Evolutionary conservation across 768 basidiomycete genomes (phyloP).

Genomic region (Arthromyces matolae): DNA sequence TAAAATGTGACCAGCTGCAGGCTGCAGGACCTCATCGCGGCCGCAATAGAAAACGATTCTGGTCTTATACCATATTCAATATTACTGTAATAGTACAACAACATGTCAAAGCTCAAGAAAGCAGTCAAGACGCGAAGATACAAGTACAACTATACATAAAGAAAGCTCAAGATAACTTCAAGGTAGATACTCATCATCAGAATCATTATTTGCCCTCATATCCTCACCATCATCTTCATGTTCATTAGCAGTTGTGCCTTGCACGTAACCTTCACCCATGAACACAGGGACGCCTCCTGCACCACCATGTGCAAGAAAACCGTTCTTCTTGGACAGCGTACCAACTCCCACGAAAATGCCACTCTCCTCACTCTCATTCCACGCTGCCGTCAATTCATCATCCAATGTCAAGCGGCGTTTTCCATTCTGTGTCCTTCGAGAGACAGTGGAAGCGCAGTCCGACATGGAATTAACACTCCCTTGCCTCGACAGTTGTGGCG

Average conservation of each 20-base stretch:
- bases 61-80: not conserved
- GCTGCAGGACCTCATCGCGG: too few species aligned
- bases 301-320: slow-evolving; percentile 74
- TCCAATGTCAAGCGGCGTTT: slow-evolving; percentile 53
- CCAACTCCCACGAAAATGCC: slow-evolving; percentile 54
- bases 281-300: slow-evolving; percentile 68
- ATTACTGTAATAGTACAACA: slow-evolving; percentile 5
- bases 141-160: not conserved
- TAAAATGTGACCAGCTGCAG: too few species aligned
- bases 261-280: slow-evolving; percentile 66
- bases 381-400: slow-evolving; percentile 56
- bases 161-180: not conserved
- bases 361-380: slow-evolving; percentile 37
- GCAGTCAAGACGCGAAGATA: slow-evolving; percentile 6
- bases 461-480: not conserved
- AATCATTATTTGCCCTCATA: not conserved
- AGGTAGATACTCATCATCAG: slow-evolving; percentile 9
- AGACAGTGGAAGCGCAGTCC: not conserved
- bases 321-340: slow-evolving; percentile 45
- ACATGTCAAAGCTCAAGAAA: not conserved
- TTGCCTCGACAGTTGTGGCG: not conserved
- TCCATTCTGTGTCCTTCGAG: slow-evolving; percentile 19
- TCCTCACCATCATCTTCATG: slow-evolving; percentile 10
- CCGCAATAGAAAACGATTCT: too few species aligned
- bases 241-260: slow-evolving; percentile 43